These are phyloP conservation scores for Lachancea sp. DNA, from an alignment of 805 yeast species.

Conservation along the genomic window DNA sequence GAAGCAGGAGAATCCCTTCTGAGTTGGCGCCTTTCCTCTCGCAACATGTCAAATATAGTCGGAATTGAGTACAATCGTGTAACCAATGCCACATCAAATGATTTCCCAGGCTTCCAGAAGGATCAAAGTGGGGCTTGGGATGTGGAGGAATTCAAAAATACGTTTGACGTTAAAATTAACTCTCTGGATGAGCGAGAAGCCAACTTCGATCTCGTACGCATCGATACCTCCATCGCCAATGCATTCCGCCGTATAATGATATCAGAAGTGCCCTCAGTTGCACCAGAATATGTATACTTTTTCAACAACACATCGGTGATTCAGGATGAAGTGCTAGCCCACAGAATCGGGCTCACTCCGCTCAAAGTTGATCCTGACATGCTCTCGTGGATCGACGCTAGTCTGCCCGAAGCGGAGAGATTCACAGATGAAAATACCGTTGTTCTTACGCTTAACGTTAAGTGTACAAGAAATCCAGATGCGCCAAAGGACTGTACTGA, in stretches of 20 bases:
- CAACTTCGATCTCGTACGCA: constrained; percentile 77
- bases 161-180: constrained; percentile 60
- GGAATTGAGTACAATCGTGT: constrained; percentile 89
- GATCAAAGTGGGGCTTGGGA: constrained; percentile 72
- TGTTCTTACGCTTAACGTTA: constrained; percentile 71
- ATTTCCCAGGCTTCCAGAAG: constrained; percentile 78
- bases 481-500: constrained; percentile 73
- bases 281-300: constrained; percentile 85
- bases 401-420: constrained; percentile 56
- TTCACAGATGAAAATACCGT: constrained; percentile 87
- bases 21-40: background rate
- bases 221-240: constrained; percentile 91
- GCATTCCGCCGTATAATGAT: constrained; percentile 97
- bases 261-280: constrained; percentile 92
- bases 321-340: constrained; percentile 95
- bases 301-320: constrained; percentile 94
- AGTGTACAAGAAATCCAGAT: constrained; percentile 79
- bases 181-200: constrained; percentile 62
- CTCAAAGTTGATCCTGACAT: constrained; percentile 85
- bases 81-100: constrained; percentile 80
- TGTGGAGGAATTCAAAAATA: constrained; percentile 66
- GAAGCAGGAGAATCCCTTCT: background rate
- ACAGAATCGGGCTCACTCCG: constrained; percentile 89
- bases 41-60: constrained; percentile 48
- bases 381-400: constrained; percentile 72